These are phyloP conservation scores for Talaromyces sp. DNA, from an alignment of 2,329 filamentous ascomycete genomes.

Conservation along the genomic window DNA sequence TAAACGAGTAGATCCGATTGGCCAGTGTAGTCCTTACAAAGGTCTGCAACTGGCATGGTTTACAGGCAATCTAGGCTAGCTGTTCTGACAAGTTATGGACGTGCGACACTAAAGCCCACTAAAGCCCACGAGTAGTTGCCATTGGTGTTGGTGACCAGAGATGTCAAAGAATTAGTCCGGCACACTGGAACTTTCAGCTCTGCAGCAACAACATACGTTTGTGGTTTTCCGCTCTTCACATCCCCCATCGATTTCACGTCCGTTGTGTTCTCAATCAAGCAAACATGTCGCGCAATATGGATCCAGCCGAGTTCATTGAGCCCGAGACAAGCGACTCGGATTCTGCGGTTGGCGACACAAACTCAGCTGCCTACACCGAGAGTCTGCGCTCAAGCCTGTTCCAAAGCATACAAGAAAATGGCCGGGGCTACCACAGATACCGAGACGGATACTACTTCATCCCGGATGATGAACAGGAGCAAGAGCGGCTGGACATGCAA, in stretches of 20 bases:
- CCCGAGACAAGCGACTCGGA: slow-evolving; percentile 5
- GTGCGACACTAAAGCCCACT: too few species aligned
- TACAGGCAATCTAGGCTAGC: not conserved
- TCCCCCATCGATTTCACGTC: not conserved
- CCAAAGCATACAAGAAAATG: not conserved
- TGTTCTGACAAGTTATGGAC: too few species aligned
- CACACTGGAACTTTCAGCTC: not conserved
- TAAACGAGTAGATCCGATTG: too few species aligned
- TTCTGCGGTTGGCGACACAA: not conserved
- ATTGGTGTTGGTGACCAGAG: too few species aligned
- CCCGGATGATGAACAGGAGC: slow-evolving; percentile 20
- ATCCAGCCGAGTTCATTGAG: not conserved
- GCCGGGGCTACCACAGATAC: slow-evolving; percentile 4
- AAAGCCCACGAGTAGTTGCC: too few species aligned
- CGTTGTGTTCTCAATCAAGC: not conserved
- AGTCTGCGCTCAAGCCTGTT: not conserved
- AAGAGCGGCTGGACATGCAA: slow-evolving; percentile 18
- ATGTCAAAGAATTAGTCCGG: too few species aligned
- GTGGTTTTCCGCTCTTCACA: not conserved
- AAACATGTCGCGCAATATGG: not conserved
- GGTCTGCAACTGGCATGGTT: not conserved
- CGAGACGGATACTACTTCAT: not conserved
- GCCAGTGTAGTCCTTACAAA: too few species aligned
- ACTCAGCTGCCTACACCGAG: not conserved
- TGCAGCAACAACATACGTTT: slow-evolving; percentile 1